Evolutionary conservation across 768 basidiomycete genomes (phyloP).

Genomic region (Boletus insuetus): DNA sequence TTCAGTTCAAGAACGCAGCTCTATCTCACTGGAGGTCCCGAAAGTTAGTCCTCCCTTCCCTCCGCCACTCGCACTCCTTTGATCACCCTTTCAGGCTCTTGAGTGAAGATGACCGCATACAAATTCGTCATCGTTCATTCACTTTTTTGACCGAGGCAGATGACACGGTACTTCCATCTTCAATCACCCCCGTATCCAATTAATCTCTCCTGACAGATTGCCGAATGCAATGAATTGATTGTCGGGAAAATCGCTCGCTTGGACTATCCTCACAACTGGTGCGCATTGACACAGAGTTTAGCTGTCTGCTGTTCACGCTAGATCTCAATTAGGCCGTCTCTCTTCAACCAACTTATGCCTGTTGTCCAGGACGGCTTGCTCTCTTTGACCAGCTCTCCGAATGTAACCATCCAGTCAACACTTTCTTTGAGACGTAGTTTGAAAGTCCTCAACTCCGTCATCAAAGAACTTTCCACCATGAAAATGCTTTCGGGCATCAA

Average conservation of each 20-base stretch:
- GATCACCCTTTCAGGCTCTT: slow-evolving; percentile 48
- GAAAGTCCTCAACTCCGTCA: slow-evolving; percentile 57
- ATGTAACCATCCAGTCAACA: slow-evolving; percentile 42
- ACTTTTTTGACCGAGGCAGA: slow-evolving; percentile 74
- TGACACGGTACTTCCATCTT: slow-evolving; percentile 54
- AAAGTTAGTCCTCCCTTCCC: slow-evolving; percentile 47
- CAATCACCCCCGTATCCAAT: background rate
- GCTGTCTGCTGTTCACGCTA: background rate
- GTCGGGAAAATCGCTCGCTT: slow-evolving; percentile 73
- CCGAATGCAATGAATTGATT: slow-evolving; percentile 72
- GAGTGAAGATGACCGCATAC: slow-evolving; percentile 59
- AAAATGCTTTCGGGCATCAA: slow-evolving; percentile 71
- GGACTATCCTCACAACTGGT: slow-evolving; percentile 79
- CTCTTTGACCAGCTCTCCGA: slow-evolving; percentile 42
- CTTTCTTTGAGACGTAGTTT: slow-evolving; percentile 60
- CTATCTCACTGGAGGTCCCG: slow-evolving; percentile 73
- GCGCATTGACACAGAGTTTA: slow-evolving; percentile 14
- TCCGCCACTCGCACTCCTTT: slow-evolving; percentile 5
- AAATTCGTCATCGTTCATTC: slow-evolving; percentile 65
- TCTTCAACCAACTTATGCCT: slow-evolving; percentile 43
- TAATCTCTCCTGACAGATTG: slow-evolving; percentile 44
- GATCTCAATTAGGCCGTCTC: slow-evolving; percentile 18
- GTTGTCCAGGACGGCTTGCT: slow-evolving; percentile 54
- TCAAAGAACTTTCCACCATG: slow-evolving; percentile 68
- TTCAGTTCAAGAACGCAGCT: slow-evolving; percentile 86